Evolutionary conservation across 331 rosid genomes (phyloP).

Genomic region (Arachis monticola): DNA sequence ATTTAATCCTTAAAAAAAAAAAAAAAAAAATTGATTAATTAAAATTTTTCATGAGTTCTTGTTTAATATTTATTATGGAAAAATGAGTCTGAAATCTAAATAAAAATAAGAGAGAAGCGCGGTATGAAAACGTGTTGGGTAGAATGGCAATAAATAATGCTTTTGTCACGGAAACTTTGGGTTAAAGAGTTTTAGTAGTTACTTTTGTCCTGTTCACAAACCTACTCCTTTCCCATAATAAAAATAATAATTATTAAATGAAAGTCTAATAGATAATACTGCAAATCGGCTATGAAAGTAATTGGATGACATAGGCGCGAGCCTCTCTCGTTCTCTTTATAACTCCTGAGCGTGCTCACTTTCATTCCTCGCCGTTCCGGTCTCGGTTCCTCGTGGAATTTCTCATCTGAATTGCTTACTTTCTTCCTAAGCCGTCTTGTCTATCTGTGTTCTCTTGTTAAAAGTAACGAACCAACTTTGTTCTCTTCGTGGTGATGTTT

Average conservation of each 20-base stretch:
- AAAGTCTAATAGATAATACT: background rate
- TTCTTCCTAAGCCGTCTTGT: conserved; percentile 35
- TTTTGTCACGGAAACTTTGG: conserved; percentile 41
- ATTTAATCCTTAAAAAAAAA: too few relatives aligned
- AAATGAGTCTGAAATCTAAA: too few relatives aligned
- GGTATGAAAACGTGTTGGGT: conserved; percentile 52
- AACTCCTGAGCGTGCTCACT: conserved; percentile 31
- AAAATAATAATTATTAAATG: background rate
- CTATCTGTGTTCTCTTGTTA: background rate
- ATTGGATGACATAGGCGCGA: too few relatives aligned
- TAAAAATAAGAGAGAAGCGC: too few relatives aligned
- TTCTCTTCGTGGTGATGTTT: background rate
- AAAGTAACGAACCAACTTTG: conserved; percentile 39
- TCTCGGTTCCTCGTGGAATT: too few relatives aligned
- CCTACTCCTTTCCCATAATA: background rate
- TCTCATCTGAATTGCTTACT: conserved; percentile 1
- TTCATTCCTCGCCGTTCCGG: conserved; percentile 33
- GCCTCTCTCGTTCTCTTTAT: conserved; percentile 35
- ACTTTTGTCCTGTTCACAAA: background rate
- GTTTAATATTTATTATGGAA: too few relatives aligned
- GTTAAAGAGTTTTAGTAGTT: conserved; percentile 36
- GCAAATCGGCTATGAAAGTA: background rate
- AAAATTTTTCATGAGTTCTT: too few relatives aligned
- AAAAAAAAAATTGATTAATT: too few relatives aligned
- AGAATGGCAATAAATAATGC: conserved; percentile 27